Percentiles rank a stretch among this genome's conserved stretches.
These are phyloP conservation scores for Trichomonas vaginalis DNA, from an alignment of 208 protist genomes.

Conservation along the genomic window DNA sequence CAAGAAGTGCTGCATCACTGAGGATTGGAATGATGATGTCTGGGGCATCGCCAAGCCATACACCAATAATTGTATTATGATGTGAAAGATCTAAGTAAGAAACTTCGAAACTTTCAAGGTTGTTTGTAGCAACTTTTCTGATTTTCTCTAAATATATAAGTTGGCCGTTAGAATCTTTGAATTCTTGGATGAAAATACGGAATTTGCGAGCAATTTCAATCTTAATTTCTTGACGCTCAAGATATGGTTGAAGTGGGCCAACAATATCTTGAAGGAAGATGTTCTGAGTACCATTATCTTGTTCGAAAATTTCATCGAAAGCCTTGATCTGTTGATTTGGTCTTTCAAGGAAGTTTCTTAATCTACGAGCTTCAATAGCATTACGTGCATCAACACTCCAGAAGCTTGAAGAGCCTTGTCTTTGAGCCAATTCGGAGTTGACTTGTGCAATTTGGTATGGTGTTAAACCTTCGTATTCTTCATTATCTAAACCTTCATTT, in stretches of 20 bases:
- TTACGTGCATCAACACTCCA: background rate
- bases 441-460: background rate
- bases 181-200: background rate
- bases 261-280: background rate
- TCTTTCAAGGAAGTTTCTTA: background rate
- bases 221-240: background rate
- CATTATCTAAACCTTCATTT: conserved; percentile 21
- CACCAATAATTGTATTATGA: background rate
- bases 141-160: background rate
- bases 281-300: background rate
- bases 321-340: background rate
- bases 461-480: background rate
- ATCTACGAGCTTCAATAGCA: background rate
- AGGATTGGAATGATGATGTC: background rate
- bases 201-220: background rate
- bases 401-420: background rate
- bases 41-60: background rate
- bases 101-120: background rate
- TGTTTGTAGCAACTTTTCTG: background rate
- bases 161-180: background rate
- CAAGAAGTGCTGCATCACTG: background rate
- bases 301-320: background rate
- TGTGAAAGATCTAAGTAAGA: background rate
- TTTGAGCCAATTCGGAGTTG: background rate
- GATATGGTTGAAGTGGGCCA: background rate